A percentile compares a stretch with the other conserved stretches of the same genome.
Evolutionary conservation across 176 grass and related monocot species (phyloP).

Genomic region (Coix lacrymajobi): DNA sequence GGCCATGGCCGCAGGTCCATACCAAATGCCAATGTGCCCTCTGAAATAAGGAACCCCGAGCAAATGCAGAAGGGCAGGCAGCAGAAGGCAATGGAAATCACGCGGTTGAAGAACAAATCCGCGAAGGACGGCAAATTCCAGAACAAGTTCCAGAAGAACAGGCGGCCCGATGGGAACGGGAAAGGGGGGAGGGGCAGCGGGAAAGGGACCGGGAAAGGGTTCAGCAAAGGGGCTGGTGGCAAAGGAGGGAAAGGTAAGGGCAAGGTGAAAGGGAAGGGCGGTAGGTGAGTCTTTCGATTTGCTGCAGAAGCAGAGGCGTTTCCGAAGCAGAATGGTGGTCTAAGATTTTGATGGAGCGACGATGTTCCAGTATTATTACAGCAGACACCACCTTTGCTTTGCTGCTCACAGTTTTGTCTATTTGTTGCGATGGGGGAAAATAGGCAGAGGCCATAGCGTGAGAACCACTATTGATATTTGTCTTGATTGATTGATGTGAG

Average conservation of each 20-base stretch:
- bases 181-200: slow-evolving; percentile 13
- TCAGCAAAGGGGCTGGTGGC: not conserved
- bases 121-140: slow-evolving; percentile 34
- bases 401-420: slow-evolving; percentile 23
- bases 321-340: not conserved
- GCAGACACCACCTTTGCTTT: not conserved
- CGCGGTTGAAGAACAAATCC: slow-evolving; percentile 47
- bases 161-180: slow-evolving; percentile 1
- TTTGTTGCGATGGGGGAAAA: not conserved
- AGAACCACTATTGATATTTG: not conserved
- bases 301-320: not conserved
- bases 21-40: slow-evolving; percentile 68
- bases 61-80: slow-evolving; percentile 83
- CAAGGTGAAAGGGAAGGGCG: slow-evolving; percentile 42
- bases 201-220: not conserved
- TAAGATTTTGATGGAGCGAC: not conserved
- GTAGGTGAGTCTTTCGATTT: not conserved
- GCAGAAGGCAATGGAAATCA: slow-evolving; percentile 50
- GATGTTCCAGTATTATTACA: not conserved
- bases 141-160: slow-evolving; percentile 43
- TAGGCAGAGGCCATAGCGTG: not conserved
- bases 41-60: slow-evolving; percentile 64
- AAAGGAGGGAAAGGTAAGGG: slow-evolving; percentile 26
- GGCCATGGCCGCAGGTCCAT: slow-evolving; percentile 30
- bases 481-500: not conserved